phyloP scores from a whole-genome alignment of 2,329 filamentous ascomycete genomes.

The Thelonectria blattea region DNA sequence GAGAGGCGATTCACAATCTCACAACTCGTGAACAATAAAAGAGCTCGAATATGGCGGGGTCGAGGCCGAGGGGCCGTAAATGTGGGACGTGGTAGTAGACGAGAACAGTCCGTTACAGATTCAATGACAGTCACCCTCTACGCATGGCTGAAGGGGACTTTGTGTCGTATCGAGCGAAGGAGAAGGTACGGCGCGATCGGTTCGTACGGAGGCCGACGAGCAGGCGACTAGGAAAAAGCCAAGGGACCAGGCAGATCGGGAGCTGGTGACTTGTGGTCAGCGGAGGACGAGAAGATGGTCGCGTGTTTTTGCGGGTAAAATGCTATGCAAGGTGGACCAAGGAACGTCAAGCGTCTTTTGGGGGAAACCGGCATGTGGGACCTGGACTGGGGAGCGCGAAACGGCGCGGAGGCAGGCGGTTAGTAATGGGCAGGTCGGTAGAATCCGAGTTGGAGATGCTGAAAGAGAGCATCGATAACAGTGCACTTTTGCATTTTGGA shows the following conservation, averaged over 20 bases:
- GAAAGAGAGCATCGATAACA: constrained; percentile 14
- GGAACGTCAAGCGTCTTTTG: constrained; percentile 32
- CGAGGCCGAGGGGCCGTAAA: constrained; percentile 27
- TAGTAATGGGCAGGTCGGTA: constrained; percentile 24
- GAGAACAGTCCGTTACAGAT: constrained; percentile 31
- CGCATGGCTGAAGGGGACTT: constrained; percentile 31
- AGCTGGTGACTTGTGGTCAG: constrained; percentile 34
- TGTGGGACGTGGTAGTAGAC: constrained; percentile 31
- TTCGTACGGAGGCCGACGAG: constrained; percentile 18
- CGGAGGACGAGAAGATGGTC: constrained; percentile 30
- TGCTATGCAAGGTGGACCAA: constrained; percentile 34
- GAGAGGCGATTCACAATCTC: constrained; percentile 21
- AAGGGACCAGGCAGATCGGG: constrained; percentile 27
- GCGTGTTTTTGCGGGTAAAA: constrained; percentile 41
- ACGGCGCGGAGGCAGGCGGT: constrained; percentile 26
- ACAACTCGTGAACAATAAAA: constrained; percentile 23
- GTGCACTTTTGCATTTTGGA: not conserved
- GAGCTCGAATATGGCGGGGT: constrained; percentile 31
- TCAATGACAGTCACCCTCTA: constrained; percentile 26
- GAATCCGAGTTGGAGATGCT: constrained; percentile 15
- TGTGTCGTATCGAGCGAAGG: constrained; percentile 15
- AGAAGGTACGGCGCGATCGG: constrained; percentile 7
- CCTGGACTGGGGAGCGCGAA: constrained; percentile 32
- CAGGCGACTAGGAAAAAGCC: constrained; percentile 5
- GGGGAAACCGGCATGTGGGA: constrained; percentile 38